A percentile compares a stretch with the other conserved stretches of the same genome.
Evolutionary conservation across 2,329 filamentous ascomycete genomes (phyloP).

Genomic region (Dissoconium aciculare): DNA sequence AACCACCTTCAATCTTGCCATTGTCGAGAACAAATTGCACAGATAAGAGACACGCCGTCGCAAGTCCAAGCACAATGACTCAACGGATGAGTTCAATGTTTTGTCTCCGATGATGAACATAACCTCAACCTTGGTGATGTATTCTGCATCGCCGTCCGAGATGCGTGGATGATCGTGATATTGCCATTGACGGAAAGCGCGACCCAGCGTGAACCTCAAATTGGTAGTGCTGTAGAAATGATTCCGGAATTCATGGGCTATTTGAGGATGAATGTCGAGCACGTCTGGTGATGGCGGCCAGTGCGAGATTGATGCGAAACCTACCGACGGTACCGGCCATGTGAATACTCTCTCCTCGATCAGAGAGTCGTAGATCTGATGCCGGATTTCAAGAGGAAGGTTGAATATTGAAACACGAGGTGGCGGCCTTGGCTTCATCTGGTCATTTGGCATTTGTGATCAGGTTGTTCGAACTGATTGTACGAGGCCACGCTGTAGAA

Average conservation of each 20-base stretch:
- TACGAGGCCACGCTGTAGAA: too few relatives aligned
- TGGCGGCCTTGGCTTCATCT: not conserved
- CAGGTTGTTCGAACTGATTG: too few relatives aligned
- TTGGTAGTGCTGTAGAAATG: slow-evolving; percentile 21
- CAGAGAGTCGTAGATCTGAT: slow-evolving; percentile 28
- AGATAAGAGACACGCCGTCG: slow-evolving; percentile 15
- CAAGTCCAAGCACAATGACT: slow-evolving; percentile 21
- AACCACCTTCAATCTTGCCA: slow-evolving; percentile 13
- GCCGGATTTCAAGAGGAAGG: slow-evolving; percentile 31
- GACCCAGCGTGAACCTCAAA: slow-evolving; percentile 22
- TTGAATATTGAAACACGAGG: slow-evolving; percentile 15
- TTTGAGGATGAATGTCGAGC: slow-evolving; percentile 16
- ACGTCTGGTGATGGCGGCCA: slow-evolving; percentile 14
- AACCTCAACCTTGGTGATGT: slow-evolving; percentile 19
- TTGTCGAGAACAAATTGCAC: slow-evolving; percentile 17
- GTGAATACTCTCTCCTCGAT: slow-evolving; percentile 17
- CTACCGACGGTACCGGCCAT: slow-evolving; percentile 19
- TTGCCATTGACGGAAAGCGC: slow-evolving; percentile 26
- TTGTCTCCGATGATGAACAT: slow-evolving; percentile 22
- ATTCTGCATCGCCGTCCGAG: slow-evolving; percentile 12
- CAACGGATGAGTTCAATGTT: slow-evolving; percentile 19
- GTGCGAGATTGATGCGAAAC: slow-evolving; percentile 23
- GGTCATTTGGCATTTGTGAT: too few relatives aligned
- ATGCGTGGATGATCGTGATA: slow-evolving; percentile 20
- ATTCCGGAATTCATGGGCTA: slow-evolving; percentile 19